Conservation (phyloP, 2,329 filamentous ascomycete species). For the Drechslera avenae region DNA sequence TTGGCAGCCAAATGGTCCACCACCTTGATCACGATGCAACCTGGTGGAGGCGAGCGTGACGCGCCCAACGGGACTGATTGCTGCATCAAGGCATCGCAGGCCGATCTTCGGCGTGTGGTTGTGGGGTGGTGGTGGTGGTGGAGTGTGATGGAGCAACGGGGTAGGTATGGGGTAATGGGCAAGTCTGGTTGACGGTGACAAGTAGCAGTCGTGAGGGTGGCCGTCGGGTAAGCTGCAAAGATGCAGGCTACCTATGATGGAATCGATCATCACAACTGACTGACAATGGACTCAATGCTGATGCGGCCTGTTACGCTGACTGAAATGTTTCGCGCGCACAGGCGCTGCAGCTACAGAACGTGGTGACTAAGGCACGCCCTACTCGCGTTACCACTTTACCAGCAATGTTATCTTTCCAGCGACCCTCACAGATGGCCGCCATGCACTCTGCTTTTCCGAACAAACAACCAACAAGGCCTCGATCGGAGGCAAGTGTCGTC, state of each 20-base stretch:
- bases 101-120: background rate
- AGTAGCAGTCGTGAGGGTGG: background rate
- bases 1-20: background rate
- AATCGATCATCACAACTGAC: too few species aligned
- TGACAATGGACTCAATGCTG: background rate
- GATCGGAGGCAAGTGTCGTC: too few species aligned
- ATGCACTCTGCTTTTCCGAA: too few species aligned
- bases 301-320: background rate
- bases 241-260: background rate
- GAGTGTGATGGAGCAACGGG: too few species aligned
- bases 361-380: too few species aligned
- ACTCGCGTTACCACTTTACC: too few species aligned
- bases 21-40: slow-evolving; percentile 2
- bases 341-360: background rate
- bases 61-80: background rate
- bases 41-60: background rate
- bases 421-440: too few species aligned
- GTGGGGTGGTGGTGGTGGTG: too few species aligned
- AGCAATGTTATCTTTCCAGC: too few species aligned
- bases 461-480: too few species aligned
- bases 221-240: background rate
- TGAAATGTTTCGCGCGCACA: slow-evolving; percentile 2
- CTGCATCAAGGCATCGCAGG: background rate
- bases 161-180: background rate
- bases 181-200: background rate